Evolutionary conservation across 495 filamentous ascomycete genomes (phyloP).

Genomic region (Emericellopsis terricola): DNA sequence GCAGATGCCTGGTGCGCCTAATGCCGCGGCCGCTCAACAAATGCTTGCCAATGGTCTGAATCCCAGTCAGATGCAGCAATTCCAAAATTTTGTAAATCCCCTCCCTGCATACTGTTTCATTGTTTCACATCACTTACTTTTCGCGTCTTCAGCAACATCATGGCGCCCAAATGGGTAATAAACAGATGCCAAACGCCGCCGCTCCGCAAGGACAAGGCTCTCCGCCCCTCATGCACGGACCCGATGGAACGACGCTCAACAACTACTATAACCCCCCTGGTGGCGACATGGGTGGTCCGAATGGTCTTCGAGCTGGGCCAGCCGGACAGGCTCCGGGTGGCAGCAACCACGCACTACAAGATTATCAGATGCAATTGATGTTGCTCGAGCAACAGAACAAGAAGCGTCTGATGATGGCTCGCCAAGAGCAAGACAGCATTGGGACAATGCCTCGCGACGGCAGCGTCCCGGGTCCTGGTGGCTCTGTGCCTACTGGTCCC

Average conservation of each 20-base stretch:
- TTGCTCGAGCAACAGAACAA: constrained; percentile 97
- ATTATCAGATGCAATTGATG: constrained; percentile 99
- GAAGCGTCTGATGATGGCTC: constrained; percentile 88
- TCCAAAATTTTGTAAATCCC: constrained; percentile 48
- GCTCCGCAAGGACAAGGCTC: constrained; percentile 49
- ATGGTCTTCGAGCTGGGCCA: constrained; percentile 35
- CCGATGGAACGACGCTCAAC: constrained; percentile 41
- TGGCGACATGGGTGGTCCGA: constrained; percentile 23
- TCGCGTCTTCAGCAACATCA: constrained; percentile 68
- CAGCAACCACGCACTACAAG: constrained; percentile 88
- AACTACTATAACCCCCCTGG: constrained; percentile 44
- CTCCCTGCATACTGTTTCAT: constrained; percentile 47
- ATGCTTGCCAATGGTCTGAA: constrained; percentile 64
- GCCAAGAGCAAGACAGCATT: constrained; percentile 82
- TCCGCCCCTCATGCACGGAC: constrained; percentile 61
- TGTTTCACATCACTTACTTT: constrained; percentile 73
- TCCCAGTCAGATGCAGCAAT: constrained; percentile 55
- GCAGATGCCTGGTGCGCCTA: constrained; percentile 33
- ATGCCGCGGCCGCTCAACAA: constrained; percentile 33
- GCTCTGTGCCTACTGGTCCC: constrained; percentile 31
- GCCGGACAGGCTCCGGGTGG: constrained; percentile 29
- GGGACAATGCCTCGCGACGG: constrained; percentile 31
- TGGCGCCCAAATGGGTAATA: constrained; percentile 59
- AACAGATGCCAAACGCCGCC: constrained; percentile 32
- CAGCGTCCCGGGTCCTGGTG: constrained; percentile 32